Conservation (phyloP, 768 basidiomycete species). For the Mycena rosella region DNA sequence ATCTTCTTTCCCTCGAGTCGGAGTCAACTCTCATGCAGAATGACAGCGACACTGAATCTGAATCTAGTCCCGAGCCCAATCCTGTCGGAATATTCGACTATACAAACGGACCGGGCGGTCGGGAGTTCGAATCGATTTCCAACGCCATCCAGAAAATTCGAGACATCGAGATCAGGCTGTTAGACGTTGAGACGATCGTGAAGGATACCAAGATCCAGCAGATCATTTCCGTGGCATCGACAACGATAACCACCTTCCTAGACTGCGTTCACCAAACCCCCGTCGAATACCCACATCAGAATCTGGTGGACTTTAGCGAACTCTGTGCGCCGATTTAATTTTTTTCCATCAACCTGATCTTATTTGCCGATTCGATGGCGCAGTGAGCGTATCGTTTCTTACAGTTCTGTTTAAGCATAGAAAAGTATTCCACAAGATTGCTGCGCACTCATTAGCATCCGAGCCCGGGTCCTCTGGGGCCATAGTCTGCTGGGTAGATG, state of each 20-base stretch:
- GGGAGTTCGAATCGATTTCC: constrained; percentile 8
- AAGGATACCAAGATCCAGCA: constrained; percentile 49
- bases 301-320: constrained; percentile 19
- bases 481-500: constrained; percentile 76
- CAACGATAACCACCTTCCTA: constrained; percentile 47
- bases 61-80: constrained; percentile 30
- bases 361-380: background rate
- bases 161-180: constrained; percentile 4
- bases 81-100: background rate
- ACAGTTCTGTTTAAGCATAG: constrained; percentile 66
- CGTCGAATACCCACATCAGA: constrained; percentile 17
- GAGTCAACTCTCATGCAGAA: constrained; percentile 18
- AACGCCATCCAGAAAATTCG: constrained; percentile 22
- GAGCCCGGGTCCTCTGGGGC: constrained; percentile 42
- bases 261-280: constrained; percentile 28
- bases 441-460: constrained; percentile 46
- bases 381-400: constrained; percentile 50
- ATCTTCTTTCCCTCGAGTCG: too few species aligned
- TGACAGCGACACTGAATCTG: constrained; percentile 69
- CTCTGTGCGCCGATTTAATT: constrained; percentile 40
- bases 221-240: constrained; percentile 50
- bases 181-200: constrained; percentile 5
- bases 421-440: constrained; percentile 60
- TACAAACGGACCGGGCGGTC: background rate
- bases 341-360: background rate